Evolutionary conservation across 331 rosid genomes (phyloP), one percentile per base, ranked within the genome.

Genomic region (Cydonia oblonga): DNA sequence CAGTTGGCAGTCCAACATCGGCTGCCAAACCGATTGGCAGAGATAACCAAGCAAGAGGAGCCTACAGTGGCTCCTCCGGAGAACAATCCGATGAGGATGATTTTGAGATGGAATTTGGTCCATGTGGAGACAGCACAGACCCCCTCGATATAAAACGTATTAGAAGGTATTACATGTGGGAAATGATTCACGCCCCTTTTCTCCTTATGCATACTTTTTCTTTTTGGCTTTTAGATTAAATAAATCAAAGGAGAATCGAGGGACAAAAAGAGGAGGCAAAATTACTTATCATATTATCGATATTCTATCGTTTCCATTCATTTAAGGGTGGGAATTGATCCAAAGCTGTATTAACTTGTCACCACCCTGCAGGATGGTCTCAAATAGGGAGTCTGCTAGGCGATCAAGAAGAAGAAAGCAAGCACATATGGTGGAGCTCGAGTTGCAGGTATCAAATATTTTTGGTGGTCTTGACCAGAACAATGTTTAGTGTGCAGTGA

Each of bases 361-460:
- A 38, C 16, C 6, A 18, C 7, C 35, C 69, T 75, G 64, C 86
- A 95, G 99, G 81, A 95, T 68, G 96, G 67, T 28, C 70, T 95
- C 96, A 1, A 95, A 95, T 30, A 81, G 96, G 64, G 87, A 88
- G 32, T 95, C 96, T n/a, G 99, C 99, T 19, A 81, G 87, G 82
- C 87, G 96, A 65, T 95, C 99, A 9, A 87, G 99, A 79, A 75
- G 75, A 86, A 82, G 96, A 81, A 95, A 86, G 75, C 99, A 91
- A 71, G 92, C 87, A 0, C 88, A 91, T 25, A 70, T 91, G 76
- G 30, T 69, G n/a, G 96, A 87, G 15, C 96, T 95, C 22, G 97
- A 86, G 84, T 15, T 24, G 16, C 96, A 91, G 96, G 99, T 93
- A 23, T 3, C 19, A 29, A 23, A 64, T 20, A 14, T 6, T 29